A percentile compares a stretch with the other conserved stretches of the same genome.
Conservation (phyloP, 495 filamentous ascomycete species). For the Letharia columbiana region DNA sequence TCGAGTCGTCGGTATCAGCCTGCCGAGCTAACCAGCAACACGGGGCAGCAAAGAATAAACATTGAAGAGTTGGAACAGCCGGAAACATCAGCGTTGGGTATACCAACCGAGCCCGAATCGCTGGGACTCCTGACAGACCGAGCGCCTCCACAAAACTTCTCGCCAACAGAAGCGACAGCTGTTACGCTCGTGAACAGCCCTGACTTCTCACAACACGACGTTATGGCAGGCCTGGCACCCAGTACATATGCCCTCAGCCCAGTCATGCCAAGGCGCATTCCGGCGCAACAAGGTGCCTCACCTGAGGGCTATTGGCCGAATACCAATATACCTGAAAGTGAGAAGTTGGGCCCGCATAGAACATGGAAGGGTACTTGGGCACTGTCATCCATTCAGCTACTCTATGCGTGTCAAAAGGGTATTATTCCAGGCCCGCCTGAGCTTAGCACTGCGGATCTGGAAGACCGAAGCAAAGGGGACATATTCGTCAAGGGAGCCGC, state of each 20-base stretch:
- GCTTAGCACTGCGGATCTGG: constrained; percentile 4
- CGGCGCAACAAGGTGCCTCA: background rate
- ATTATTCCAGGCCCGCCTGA: constrained; percentile 8
- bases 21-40: background rate
- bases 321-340: background rate
- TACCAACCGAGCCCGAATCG: too few species aligned
- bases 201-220: background rate
- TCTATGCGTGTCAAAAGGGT: constrained; percentile 12
- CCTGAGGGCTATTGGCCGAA: background rate
- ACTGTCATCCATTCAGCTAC: constrained; percentile 9
- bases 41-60: too few species aligned
- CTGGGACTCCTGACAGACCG: background rate
- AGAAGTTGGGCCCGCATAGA: constrained; percentile 7
- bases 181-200: constrained; percentile 13
- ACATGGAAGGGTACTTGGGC: constrained; percentile 11
- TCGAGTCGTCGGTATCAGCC: background rate
- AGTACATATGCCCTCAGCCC: background rate
- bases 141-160: background rate
- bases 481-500: constrained; percentile 27
- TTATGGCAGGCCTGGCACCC: background rate
- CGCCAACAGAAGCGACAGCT: background rate
- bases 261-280: background rate
- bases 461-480: constrained; percentile 24
- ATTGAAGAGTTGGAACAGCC: background rate
- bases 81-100: background rate